Conservation (phyloP, 768 basidiomycete genomes). For the Coprinopsis cinerea region DNA sequence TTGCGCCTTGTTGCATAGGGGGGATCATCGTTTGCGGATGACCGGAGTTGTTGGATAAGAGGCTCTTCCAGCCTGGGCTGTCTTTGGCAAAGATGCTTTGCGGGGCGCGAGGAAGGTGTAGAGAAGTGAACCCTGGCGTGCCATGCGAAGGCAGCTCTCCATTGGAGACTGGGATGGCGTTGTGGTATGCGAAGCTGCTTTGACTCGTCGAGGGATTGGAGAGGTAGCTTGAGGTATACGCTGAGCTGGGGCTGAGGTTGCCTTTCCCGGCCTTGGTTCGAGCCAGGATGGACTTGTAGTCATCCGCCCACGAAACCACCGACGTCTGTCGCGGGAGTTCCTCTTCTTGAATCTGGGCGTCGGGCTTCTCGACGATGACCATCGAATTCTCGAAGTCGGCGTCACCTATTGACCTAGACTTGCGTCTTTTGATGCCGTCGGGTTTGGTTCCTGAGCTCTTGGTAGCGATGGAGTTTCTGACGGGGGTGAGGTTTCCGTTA, state of each 20-base stretch:
- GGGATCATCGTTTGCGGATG: conserved; percentile 4
- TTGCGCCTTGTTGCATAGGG: too few relatives aligned
- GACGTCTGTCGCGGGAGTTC: conserved; percentile 2
- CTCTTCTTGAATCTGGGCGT: not conserved
- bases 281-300: conserved; percentile 10
- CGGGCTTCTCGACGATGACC: too few relatives aligned
- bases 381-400: too few relatives aligned
- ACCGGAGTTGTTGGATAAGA: not conserved
- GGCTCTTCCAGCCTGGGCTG: not conserved
- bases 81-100: conserved; percentile 6
- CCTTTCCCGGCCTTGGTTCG: not conserved
- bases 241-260: conserved; percentile 1
- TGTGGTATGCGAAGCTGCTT: conserved; percentile 9
- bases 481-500: too few relatives aligned
- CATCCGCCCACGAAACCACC: conserved; percentile 8
- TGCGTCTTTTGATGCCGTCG: too few relatives aligned
- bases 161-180: conserved; percentile 8
- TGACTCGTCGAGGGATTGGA: not conserved
- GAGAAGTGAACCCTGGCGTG: conserved; percentile 10
- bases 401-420: too few relatives aligned
- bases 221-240: too few relatives aligned
- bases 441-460: too few relatives aligned
- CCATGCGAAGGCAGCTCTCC: conserved; percentile 16
- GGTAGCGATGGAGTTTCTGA: too few relatives aligned
- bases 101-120: conserved; percentile 13